A percentile compares a stretch with the other conserved stretches of the same genome.
phyloP scores from a whole-genome alignment of 441 rosid genomes.

The Macaranga tanarius region DNA sequence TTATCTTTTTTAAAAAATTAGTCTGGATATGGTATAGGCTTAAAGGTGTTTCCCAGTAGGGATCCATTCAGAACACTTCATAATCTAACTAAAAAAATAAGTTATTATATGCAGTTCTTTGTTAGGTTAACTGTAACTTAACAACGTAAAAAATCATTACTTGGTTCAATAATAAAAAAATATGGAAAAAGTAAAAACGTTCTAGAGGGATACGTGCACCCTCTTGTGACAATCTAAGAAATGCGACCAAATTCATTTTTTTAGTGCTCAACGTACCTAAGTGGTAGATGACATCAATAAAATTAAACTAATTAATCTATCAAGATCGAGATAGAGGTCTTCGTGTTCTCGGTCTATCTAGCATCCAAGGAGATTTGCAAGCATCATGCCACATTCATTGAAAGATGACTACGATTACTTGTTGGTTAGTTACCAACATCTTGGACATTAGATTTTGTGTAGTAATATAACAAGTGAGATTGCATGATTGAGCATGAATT shows the following conservation, averaged over 20 bases:
- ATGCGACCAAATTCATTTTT: background rate
- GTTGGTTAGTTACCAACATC: slow-evolving; percentile 28
- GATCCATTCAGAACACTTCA: no score
- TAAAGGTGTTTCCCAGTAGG: no score
- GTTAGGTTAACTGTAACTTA: slow-evolving; percentile 50
- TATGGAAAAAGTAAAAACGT: background rate
- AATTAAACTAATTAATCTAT: no score
- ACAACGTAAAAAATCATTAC: slow-evolving; percentile 16
- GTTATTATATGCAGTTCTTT: no score
- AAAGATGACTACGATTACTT: background rate
- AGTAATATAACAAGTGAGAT: background rate
- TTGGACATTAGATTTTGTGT: background rate
- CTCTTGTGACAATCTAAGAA: no score
- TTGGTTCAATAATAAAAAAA: slow-evolving; percentile 14
- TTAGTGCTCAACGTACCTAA: background rate
- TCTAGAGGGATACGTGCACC: background rate
- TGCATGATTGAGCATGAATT: slow-evolving; percentile 12
- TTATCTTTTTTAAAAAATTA: no score
- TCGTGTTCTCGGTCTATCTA: background rate
- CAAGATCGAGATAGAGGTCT: background rate
- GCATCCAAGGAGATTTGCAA: background rate
- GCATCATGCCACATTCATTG: slow-evolving; percentile 3
- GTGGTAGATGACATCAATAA: background rate
- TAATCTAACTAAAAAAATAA: no score
- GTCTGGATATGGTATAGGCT: no score